Evolutionary conservation across 371 early-diverging fungal species (phyloP).

Genomic region (Massospora cicadina): DNA sequence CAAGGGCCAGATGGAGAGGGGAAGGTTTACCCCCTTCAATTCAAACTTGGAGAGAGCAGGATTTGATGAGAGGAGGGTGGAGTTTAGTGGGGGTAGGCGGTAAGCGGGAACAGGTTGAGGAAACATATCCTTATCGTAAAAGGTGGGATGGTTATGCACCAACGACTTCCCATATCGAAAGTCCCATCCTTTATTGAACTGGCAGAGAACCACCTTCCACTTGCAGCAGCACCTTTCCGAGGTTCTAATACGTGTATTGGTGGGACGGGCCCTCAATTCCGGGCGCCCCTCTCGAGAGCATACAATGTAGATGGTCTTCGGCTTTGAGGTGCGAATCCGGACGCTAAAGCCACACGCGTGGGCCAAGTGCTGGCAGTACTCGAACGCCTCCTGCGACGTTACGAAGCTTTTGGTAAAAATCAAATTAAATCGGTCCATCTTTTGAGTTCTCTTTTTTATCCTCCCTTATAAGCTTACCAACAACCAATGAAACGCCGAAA

Average conservation of each 20-base stretch:
- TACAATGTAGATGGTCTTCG: constrained; percentile 7
- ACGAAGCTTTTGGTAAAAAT: constrained; percentile 5
- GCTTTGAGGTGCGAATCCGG: constrained; percentile 7
- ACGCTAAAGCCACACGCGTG: constrained; percentile 10
- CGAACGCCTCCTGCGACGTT: constrained; percentile 10
- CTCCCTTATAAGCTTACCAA: background rate
- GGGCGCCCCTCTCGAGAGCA: constrained; percentile 5
- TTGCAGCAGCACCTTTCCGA: constrained; percentile 7
- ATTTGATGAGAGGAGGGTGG: background rate
- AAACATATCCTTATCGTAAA: background rate
- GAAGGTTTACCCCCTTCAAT: too few species aligned
- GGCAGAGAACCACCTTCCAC: constrained; percentile 8
- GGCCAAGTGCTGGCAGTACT: constrained; percentile 7
- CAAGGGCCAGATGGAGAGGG: too few species aligned
- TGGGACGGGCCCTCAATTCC: background rate
- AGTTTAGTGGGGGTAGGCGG: background rate
- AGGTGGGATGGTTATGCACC: constrained; percentile 1
- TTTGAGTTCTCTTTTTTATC: background rate
- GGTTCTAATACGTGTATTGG: background rate
- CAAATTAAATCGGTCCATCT: constrained; percentile 2
- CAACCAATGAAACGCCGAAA: background rate
- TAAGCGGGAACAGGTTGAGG: background rate
- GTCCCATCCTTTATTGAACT: background rate
- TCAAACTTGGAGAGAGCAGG: background rate
- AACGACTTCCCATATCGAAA: background rate